Evolutionary conservation across 139 green algal species (phyloP).

Genomic region (Penium margaritaceum): DNA sequence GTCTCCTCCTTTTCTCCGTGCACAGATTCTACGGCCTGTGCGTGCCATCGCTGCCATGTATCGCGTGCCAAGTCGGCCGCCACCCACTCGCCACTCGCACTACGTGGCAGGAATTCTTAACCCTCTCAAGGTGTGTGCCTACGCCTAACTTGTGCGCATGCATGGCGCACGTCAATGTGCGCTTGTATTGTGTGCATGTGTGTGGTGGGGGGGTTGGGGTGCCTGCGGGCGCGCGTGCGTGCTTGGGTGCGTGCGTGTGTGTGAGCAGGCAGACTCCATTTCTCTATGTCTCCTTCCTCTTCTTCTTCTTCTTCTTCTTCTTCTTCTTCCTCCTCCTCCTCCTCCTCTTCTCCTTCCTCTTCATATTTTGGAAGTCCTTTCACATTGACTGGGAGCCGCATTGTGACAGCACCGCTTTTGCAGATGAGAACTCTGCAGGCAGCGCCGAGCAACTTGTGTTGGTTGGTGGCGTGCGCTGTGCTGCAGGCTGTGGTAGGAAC

Average conservation of each 20-base stretch:
- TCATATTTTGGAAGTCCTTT: too few species aligned
- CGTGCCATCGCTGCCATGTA: constrained; percentile 78
- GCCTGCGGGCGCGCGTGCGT: too few species aligned
- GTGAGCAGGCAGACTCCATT: too few species aligned
- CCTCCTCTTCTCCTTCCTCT: background rate
- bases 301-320: background rate
- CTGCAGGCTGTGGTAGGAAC: constrained; percentile 3
- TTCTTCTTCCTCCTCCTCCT: background rate
- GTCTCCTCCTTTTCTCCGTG: background rate
- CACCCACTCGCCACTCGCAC: constrained; percentile 67
- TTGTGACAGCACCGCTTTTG: too few species aligned
- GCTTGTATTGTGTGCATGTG: background rate
- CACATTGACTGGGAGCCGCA: too few species aligned
- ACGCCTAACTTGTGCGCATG: background rate
- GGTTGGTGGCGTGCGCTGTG: background rate
- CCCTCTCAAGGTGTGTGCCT: constrained; percentile 44
- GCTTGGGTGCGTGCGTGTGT: too few species aligned
- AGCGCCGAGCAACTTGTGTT: background rate
- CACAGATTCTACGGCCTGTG: background rate
- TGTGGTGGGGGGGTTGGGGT: too few species aligned
- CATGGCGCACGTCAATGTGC: background rate
- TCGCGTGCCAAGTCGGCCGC: constrained; percentile 76
- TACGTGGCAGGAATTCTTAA: constrained; percentile 66
- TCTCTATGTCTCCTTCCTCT: background rate
- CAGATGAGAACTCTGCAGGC: too few species aligned